A percentile compares a stretch with the other conserved stretches of the same genome.
Conservation (phyloP, 2,329 filamentous ascomycete species). For the Penicillium crustosum region DNA sequence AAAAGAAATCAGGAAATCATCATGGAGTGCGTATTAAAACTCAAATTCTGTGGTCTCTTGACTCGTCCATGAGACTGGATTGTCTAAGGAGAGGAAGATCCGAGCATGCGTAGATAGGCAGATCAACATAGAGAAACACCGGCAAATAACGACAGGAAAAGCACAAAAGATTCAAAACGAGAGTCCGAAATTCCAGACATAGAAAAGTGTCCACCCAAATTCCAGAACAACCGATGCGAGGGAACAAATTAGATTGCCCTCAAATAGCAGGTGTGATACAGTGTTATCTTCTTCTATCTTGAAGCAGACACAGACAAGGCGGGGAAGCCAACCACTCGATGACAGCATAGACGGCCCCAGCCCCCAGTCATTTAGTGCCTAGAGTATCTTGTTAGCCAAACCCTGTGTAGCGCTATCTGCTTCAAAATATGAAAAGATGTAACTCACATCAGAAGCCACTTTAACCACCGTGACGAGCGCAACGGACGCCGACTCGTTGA, state of each 20-base stretch:
- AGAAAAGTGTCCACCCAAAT: background rate
- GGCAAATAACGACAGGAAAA: background rate
- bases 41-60: background rate
- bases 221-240: background rate
- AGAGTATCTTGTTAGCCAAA: conserved; percentile 8
- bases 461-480: conserved; percentile 28
- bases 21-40: background rate
- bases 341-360: background rate
- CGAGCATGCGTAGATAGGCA: background rate
- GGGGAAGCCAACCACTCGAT: background rate
- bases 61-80: background rate
- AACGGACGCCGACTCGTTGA: conserved; percentile 35
- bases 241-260: background rate
- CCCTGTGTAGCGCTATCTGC: conserved; percentile 5
- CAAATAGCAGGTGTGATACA: conserved; percentile 4
- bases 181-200: background rate
- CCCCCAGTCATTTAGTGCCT: background rate
- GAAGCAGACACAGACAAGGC: background rate
- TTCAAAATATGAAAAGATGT: background rate
- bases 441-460: background rate
- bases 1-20: background rate
- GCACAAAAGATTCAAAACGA: background rate
- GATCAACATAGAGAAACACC: background rate
- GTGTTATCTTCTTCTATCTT: background rate
- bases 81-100: background rate